Base-by-base conservation (phyloP, 176 grass and related monocot genomes). In the Bromus sterilis region DNA sequence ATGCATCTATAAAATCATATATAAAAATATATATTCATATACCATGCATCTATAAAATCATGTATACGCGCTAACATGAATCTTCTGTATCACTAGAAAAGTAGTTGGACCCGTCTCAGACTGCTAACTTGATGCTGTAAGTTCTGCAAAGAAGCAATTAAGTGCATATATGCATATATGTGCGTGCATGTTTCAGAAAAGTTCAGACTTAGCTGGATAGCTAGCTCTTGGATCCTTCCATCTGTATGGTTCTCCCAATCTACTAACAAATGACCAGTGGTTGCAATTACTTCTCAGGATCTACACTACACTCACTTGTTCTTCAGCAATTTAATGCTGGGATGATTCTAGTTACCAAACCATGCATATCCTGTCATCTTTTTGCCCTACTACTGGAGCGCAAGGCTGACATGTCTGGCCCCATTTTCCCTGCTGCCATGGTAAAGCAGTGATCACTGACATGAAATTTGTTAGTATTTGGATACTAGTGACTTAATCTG, bases 401-500 rank as follows among this genome's bases (percentile, higher is more conserved):
- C 26, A 73, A 76, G 77, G 57, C 72, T 81, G 82, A 48, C 56
- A 89, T 77, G 55, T 32, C 42, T 84, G 81, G 69, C 25, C 77
- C 60, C 68, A 20, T 31, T 65, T 12, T 35, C 7, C 36, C 57
- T 44, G 55, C 70, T 49, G 42, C 41, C 70, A 73, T 49, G 41
- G 41, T 73, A 73, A 16, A 49, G 26, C 7, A 73, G 70, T 49
- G 81, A 86, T 56, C 88, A 67, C 88, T 86, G 78, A 49, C 83
- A 78, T n/a, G 40, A 77, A 80, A 67, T 51, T 78, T 78, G 83
- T 25, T 66, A 74, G 31, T 41, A 76, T 63, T 75, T 80, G 58
- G 44, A 75, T 83, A 35, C 28, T 64, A 37, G 28, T 25, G 46
- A 48, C 64, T 41, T 31, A 32, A 53, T 49, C 42, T 32, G 69